Base-by-base conservation (phyloP, 2,329 filamentous ascomycete genomes). In the Uncinocarpus reesii region DNA sequence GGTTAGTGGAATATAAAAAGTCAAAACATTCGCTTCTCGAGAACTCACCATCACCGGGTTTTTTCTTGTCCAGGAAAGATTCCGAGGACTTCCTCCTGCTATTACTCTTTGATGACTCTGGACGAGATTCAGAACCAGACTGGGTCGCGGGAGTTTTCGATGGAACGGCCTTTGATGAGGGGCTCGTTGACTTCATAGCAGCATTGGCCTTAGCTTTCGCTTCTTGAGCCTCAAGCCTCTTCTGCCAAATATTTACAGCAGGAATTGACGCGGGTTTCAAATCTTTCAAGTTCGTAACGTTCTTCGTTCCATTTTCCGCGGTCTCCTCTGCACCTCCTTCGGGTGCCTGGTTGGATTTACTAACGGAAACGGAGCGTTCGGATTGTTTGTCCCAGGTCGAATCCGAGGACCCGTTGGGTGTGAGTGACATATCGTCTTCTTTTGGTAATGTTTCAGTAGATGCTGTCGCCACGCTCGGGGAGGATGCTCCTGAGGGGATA, bases 241-340 rank as follows among this genome's bases (percentile, higher is more conserved):
- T 80, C 53, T 81, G 77, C 90, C 92, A 98, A 53, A 89, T 72
- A 64, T 98, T 98, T 50, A 95, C 84, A 1, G 79, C 66, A 0
- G 92, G 92, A 36, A 85, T 74, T 24, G 87, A 84, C 15, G 90
- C 90, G 52, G 92, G 86, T 40, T 83, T 82, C 35, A 95, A 72
- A 58, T 83, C 77, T 52, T 71, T 66, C 37, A 79, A 69, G 57
- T 77, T 70, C 11, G 71, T 71, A 52, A 78, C 70, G 51, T 78
- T 78, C 57, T 81, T 78, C 55, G 81, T 79, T 37, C 75, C 71
- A 15, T 76, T 71, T 23, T 71, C 69, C 46, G 71, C 66, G 41
- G 74, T 67, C 54, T 73, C 69, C 46, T 80, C 77, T 47, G 73
- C 72, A 58, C 73, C 71, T 28, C 66, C 64, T 37, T 72, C 62